Percentiles rank a stretch among this genome's conserved stretches.
phyloP scores from a whole-genome alignment of 371 early-diverging fungal genomes.

The Mucor saturninus region DNA sequence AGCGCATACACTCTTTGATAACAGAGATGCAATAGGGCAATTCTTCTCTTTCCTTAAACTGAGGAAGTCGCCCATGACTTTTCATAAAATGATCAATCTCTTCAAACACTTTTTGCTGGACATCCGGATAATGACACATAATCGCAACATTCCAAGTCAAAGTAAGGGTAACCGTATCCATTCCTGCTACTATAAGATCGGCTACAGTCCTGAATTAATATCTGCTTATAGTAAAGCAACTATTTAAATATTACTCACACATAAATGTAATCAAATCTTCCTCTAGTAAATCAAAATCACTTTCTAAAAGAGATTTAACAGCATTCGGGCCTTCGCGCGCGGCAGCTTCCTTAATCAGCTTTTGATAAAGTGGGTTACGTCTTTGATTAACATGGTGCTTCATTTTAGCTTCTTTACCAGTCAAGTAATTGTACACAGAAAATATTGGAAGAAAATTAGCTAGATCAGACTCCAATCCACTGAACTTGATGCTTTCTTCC shows the following conservation, averaged over 20 bases:
- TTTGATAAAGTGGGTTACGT: slow-evolving; percentile 6
- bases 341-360: slow-evolving; percentile 4
- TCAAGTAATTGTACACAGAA: slow-evolving; percentile 1
- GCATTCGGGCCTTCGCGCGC: background rate
- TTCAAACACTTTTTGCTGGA: slow-evolving; percentile 2
- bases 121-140: slow-evolving; percentile 10
- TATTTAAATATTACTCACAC: background rate
- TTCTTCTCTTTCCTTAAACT: slow-evolving; percentile 14
- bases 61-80: slow-evolving; percentile 13
- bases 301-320: slow-evolving; percentile 8
- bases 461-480: slow-evolving; percentile 12
- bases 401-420: background rate
- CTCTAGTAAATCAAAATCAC: background rate
- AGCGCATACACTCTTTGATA: slow-evolving; percentile 24
- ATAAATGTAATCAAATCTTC: slow-evolving; percentile 7
- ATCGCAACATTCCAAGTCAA: slow-evolving; percentile 15
- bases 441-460: slow-evolving; percentile 11
- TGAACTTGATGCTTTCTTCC: background rate
- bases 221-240: background rate
- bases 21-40: slow-evolving; percentile 19
- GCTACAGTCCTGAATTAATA: background rate
- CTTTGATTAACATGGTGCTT: background rate
- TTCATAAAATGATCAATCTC: slow-evolving; percentile 18
- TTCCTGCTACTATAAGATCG: slow-evolving; percentile 20
- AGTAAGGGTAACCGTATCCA: slow-evolving; percentile 12